A percentile compares a stretch with the other conserved stretches of the same genome.
Evolutionary conservation across 768 basidiomycete species (phyloP).

Genomic region (Amanita pallidorosea): DNA sequence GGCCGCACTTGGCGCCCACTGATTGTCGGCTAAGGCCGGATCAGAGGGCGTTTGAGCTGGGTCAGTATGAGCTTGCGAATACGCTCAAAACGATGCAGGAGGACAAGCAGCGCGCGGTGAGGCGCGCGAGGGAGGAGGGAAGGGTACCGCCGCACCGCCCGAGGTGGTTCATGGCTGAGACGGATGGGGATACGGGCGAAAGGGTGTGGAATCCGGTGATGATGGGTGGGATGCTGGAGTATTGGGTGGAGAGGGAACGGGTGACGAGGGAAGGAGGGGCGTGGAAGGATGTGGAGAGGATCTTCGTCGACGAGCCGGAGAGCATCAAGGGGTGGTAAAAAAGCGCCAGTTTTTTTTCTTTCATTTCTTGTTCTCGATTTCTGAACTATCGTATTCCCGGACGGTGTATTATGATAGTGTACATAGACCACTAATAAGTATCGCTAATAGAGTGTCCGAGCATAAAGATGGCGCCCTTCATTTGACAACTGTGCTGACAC

Average conservation of each 20-base stretch:
- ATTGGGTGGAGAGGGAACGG: conserved; percentile 74
- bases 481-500: conserved; percentile 28
- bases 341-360: background rate
- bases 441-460: background rate
- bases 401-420: background rate
- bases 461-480: conserved; percentile 6
- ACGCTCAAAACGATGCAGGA: conserved; percentile 72
- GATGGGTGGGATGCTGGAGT: conserved; percentile 42
- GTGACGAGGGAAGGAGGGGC: conserved; percentile 35
- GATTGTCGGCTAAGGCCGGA: conserved; percentile 91
- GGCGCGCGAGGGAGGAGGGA: conserved; percentile 70
- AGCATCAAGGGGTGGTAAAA: conserved; percentile 11
- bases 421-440: background rate
- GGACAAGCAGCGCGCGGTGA: conserved; percentile 67
- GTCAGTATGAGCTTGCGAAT: conserved; percentile 77
- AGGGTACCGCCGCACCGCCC: conserved; percentile 60
- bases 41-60: conserved; percentile 89
- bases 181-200: conserved; percentile 84
- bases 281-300: conserved; percentile 63
- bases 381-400: background rate
- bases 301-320: conserved; percentile 59
- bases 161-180: conserved; percentile 79
- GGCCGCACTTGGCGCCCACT: conserved; percentile 72
- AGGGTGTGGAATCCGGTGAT: conserved; percentile 73
- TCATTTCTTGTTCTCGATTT: background rate